Evolutionary conservation across 192 early-diverging fungal genomes (phyloP).

Genomic region (Coemansia erecta): DNA sequence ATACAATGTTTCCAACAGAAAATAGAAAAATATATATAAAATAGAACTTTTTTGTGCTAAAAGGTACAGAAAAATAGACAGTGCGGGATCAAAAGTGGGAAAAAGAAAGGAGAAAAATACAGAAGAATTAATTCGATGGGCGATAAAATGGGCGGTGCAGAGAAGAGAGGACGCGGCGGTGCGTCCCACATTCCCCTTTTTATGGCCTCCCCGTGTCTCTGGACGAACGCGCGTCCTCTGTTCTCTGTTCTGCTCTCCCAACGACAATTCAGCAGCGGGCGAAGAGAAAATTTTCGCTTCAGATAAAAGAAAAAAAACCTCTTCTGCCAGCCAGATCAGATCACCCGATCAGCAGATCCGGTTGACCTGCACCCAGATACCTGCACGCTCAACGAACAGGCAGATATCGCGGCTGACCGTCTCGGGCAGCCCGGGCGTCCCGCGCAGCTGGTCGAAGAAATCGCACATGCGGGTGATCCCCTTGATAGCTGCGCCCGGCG

Average conservation of each 20-base stretch:
- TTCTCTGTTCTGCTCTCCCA: no score
- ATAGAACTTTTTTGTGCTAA: background rate
- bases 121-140: no score
- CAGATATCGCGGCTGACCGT: slow-evolving; percentile 10
- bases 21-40: background rate
- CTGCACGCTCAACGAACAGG: slow-evolving; percentile 19
- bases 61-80: slow-evolving; percentile 1
- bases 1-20: background rate
- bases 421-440: background rate
- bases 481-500: slow-evolving; percentile 16
- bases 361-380: slow-evolving; percentile 28
- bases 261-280: no score
- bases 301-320: no score
- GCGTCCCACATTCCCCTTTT: background rate
- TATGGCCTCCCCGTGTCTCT: no score
- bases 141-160: background rate
- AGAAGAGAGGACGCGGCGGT: background rate
- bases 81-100: background rate
- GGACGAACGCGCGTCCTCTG: no score
- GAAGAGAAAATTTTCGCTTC: background rate
- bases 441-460: slow-evolving; percentile 7
- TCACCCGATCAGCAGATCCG: slow-evolving; percentile 5
- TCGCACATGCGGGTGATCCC: slow-evolving; percentile 27
- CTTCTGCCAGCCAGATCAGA: background rate
- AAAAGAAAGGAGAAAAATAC: slow-evolving; percentile 18